Percentiles rank a stretch among this genome's conserved stretches.
Evolutionary conservation across 768 basidiomycete genomes (phyloP).

Genomic region (Cystobasidium onofrii): DNA sequence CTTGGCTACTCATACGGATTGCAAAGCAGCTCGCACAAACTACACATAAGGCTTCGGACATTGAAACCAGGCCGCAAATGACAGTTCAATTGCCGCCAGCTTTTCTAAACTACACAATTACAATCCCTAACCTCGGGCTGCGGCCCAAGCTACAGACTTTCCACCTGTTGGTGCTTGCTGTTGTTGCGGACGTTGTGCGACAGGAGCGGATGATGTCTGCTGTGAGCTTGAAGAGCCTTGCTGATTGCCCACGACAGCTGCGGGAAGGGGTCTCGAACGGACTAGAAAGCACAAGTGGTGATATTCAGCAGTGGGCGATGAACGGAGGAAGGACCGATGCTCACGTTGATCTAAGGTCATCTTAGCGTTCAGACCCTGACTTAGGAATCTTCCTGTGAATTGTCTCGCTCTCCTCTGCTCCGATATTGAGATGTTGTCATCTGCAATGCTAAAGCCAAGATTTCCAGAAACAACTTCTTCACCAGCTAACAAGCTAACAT

Average conservation of each 20-base stretch:
- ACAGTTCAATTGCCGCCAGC: background rate
- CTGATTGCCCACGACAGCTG: background rate
- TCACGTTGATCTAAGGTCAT: constrained; percentile 24
- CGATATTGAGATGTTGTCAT: constrained; percentile 19
- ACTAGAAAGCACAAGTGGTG: background rate
- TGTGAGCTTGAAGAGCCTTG: background rate
- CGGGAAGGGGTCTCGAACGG: constrained; percentile 16
- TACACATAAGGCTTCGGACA: background rate
- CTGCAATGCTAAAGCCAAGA: constrained; percentile 84
- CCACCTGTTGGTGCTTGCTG: background rate
- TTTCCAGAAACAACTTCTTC: constrained; percentile 83
- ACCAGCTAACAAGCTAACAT: constrained; percentile 61
- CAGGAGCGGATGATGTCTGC: background rate
- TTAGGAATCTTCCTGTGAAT: constrained; percentile 18
- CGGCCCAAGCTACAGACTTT: constrained; percentile 24
- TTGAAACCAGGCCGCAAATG: background rate
- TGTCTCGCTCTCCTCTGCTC: constrained; percentile 26
- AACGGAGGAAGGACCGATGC: background rate
- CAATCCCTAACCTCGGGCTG: background rate
- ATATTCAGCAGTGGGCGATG: background rate
- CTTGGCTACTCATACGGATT: background rate
- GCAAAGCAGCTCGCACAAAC: background rate
- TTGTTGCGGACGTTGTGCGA: background rate
- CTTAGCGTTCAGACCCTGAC: constrained; percentile 19
- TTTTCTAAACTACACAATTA: background rate